Evolutionary conservation across 768 basidiomycete genomes (phyloP).

Genomic region (Termitomyces sp.): DNA sequence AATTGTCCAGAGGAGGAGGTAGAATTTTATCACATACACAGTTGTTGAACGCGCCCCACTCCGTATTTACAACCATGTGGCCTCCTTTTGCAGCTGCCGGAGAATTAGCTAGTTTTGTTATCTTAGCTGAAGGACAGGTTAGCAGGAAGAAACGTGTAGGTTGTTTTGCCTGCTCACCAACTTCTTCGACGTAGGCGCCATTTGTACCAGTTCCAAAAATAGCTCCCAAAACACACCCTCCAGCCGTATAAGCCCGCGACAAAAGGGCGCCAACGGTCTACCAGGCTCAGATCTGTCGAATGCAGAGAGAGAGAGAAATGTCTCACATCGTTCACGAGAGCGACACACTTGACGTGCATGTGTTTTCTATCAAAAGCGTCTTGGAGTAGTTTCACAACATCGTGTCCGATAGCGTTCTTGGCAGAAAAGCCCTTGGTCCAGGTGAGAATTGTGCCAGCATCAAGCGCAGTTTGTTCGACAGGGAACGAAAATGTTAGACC

Average conservation of each 20-base stretch:
- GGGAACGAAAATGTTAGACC: conserved; percentile 98
- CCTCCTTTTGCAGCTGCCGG: conserved; percentile 58
- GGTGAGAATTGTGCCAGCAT: conserved; percentile 84
- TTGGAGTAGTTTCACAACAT: conserved; percentile 86
- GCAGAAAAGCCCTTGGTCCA: conserved; percentile 98
- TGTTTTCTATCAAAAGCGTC: conserved; percentile 91
- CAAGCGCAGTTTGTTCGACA: conserved; percentile 93
- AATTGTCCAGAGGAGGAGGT: neutral
- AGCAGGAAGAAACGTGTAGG: neutral
- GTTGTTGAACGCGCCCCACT: conserved; percentile 99
- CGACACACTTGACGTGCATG: conserved; percentile 87
- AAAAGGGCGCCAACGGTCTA: conserved; percentile 95
- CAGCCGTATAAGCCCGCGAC: conserved; percentile 90
- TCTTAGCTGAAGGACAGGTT: conserved; percentile 43
- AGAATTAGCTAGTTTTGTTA: conserved; percentile 75
- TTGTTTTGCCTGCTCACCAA: conserved; percentile 35
- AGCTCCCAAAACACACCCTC: conserved; percentile 82
- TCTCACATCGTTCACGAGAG: conserved; percentile 90
- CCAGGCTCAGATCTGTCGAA: neutral
- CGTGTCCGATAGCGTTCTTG: conserved; percentile 84
- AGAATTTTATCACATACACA: conserved; percentile 44
- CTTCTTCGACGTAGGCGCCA: conserved; percentile 92
- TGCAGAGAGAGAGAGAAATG: neutral
- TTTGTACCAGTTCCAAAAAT: conserved; percentile 99
- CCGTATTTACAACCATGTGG: conserved; percentile 93